Conservation (phyloP, 257 asterid species). For the Nicotiana noctiflora region DNA sequence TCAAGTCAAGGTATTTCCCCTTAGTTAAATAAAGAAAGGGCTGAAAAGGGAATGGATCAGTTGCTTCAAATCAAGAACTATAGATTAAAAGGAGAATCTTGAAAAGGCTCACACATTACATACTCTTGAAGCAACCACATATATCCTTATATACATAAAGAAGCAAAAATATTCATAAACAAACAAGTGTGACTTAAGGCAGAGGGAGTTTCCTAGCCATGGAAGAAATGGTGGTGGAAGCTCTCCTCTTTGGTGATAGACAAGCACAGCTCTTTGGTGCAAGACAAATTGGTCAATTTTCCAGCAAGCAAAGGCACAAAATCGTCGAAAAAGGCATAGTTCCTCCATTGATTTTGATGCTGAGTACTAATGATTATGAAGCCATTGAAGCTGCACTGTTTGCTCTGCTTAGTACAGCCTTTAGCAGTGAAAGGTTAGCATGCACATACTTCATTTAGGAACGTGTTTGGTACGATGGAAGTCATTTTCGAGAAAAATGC, state of each 20-base stretch:
- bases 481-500: not conserved
- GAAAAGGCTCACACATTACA: constrained; percentile 44
- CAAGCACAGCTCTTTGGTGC: constrained; percentile 53
- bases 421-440: constrained; percentile 64
- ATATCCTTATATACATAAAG: not conserved
- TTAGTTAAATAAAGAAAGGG: constrained; percentile 9
- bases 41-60: constrained; percentile 34
- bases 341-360: constrained; percentile 52
- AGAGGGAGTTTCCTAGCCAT: constrained; percentile 31
- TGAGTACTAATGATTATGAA: constrained; percentile 44
- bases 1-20: constrained; percentile 37
- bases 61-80: constrained; percentile 72
- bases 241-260: constrained; percentile 53
- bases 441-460: not conserved
- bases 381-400: constrained; percentile 59
- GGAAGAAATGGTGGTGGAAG: constrained; percentile 50
- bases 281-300: constrained; percentile 38
- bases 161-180: not conserved
- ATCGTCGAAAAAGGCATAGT: constrained; percentile 46
- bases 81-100: constrained; percentile 14
- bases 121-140: constrained; percentile 50
- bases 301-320: constrained; percentile 43
- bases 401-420: constrained; percentile 68
- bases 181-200: not conserved
- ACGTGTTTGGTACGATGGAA: not conserved